Conservation (phyloP, 805 yeast species). For the Candida dajiaensis region DNA sequence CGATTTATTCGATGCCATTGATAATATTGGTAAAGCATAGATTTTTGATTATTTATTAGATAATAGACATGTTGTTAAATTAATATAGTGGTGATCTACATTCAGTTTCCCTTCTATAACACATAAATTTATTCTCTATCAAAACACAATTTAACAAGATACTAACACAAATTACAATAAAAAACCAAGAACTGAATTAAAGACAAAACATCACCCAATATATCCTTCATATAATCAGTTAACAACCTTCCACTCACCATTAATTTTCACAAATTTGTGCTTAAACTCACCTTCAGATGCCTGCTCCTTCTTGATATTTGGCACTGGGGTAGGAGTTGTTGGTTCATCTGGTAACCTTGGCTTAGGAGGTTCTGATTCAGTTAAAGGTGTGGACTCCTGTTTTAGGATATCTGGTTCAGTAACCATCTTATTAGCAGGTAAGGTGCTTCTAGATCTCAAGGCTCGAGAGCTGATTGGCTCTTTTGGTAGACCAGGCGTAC, state of each 20-base stretch:
- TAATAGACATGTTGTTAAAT: no score
- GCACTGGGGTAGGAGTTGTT: constrained; percentile 5
- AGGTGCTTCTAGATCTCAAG: constrained; percentile 13
- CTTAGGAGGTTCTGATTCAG: not conserved
- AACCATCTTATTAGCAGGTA: constrained; percentile 15
- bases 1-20: constrained; percentile 33
- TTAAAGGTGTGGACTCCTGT: not conserved
- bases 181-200: no score
- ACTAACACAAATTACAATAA: not conserved
- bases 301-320: constrained; percentile 1
- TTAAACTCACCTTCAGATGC: constrained; percentile 5
- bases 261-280: constrained; percentile 12
- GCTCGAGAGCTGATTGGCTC: constrained; percentile 7
- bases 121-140: not conserved
- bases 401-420: not conserved
- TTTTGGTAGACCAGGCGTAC: not conserved
- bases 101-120: not conserved
- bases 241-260: constrained; percentile 11
- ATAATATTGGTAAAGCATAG: constrained; percentile 32
- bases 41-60: not conserved
- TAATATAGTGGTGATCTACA: no score
- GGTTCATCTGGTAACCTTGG: constrained; percentile 4
- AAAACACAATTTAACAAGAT: not conserved
- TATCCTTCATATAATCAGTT: not conserved
- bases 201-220: not conserved